These are phyloP conservation scores for Zangia roseola DNA, from an alignment of 768 basidiomycete species.

Conservation along the genomic window DNA sequence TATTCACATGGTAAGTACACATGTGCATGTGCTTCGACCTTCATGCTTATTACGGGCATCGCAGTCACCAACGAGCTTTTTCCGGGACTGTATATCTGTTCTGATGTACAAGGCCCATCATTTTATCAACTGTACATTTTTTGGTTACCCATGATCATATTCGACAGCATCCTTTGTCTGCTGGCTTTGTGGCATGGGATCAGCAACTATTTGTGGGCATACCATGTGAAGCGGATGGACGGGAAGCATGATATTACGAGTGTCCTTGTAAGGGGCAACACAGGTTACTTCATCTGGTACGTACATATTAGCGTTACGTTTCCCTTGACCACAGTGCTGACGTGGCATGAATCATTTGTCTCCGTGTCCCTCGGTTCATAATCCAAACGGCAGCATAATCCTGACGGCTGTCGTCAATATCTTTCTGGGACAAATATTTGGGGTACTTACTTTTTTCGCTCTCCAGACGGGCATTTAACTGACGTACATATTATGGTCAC, in stretches of 20 bases:
- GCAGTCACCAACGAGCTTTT: no score
- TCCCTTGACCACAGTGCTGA: no score
- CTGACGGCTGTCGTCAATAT: no score
- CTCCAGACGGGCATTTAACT: no score
- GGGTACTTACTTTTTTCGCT: background rate
- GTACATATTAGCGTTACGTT: background rate
- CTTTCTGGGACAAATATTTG: background rate
- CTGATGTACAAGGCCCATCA: background rate
- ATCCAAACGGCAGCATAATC: no score
- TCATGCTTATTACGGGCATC: no score
- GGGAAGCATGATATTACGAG: background rate
- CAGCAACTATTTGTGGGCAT: background rate
- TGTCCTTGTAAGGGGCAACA: background rate
- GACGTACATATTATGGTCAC: no score
- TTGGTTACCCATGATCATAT: slow-evolving; percentile 11
- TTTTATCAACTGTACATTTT: background rate
- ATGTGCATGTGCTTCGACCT: no score
- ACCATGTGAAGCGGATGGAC: no score
- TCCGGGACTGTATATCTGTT: slow-evolving; percentile 1
- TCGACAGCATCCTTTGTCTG: slow-evolving; percentile 6
- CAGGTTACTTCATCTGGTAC: slow-evolving; percentile 2
- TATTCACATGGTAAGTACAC: background rate
- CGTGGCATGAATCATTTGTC: no score
- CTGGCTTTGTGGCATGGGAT: slow-evolving; percentile 3
- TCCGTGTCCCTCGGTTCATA: no score